Evolutionary conservation across 768 basidiomycete species (phyloP).

Genomic region (Brasilioporus rufonigricans): DNA sequence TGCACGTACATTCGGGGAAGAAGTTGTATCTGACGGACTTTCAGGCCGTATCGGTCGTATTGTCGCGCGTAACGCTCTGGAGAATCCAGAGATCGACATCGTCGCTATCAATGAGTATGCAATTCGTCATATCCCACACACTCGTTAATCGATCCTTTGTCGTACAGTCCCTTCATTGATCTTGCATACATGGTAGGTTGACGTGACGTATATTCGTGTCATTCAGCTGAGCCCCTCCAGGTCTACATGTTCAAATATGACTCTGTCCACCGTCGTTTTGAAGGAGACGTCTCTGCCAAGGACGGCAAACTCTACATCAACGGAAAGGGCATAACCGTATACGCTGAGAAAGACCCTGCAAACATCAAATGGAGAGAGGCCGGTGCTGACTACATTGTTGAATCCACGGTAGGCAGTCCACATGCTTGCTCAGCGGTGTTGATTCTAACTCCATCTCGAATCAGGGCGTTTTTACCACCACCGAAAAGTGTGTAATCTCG

Average conservation of each 20-base stretch:
- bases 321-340: slow-evolving; percentile 74
- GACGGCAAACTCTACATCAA: slow-evolving; percentile 89
- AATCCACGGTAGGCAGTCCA: slow-evolving; percentile 73
- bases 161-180: slow-evolving; percentile 88
- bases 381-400: slow-evolving; percentile 92
- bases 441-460: slow-evolving; percentile 1
- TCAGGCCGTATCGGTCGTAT: slow-evolving; percentile 98
- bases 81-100: slow-evolving; percentile 72
- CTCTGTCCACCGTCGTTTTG: slow-evolving; percentile 90
- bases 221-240: slow-evolving; percentile 35
- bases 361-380: slow-evolving; percentile 78
- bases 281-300: slow-evolving; percentile 76
- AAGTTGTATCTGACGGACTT: slow-evolving; percentile 12
- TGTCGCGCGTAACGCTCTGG: slow-evolving; percentile 91
- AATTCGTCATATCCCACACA: background rate
- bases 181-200: slow-evolving; percentile 87
- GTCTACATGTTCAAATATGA: slow-evolving; percentile 99
- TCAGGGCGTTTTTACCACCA: slow-evolving; percentile 96
- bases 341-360: slow-evolving; percentile 82
- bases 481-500: slow-evolving; percentile 62
- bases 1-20: background rate
- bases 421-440: background rate
- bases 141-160: slow-evolving; percentile 3
- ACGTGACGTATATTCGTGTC: background rate
- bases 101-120: slow-evolving; percentile 93